A percentile compares a stretch with the other conserved stretches of the same genome.
These are phyloP conservation scores for Hyphopichia wangnamkhiaoensis DNA, from an alignment of 1,139 yeast species.

Conservation along the genomic window DNA sequence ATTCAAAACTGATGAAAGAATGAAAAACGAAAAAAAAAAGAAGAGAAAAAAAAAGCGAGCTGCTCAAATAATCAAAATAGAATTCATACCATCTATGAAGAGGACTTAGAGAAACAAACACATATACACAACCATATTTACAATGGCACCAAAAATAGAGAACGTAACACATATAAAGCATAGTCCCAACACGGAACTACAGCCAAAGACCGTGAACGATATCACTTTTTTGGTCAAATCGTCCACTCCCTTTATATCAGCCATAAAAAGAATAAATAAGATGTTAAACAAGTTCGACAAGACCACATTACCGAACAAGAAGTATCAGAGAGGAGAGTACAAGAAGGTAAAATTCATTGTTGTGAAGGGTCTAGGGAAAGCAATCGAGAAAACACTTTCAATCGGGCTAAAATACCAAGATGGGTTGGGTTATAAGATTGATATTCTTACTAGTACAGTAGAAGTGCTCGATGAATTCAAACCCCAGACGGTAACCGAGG, in stretches of 20 bases:
- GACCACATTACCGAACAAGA: conserved; percentile 25
- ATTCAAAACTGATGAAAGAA: too few species aligned
- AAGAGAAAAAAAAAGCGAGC: too few species aligned
- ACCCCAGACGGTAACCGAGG: conserved; percentile 17
- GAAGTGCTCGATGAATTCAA: conserved; percentile 65
- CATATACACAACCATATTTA: conserved; percentile 3
- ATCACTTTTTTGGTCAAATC: conserved; percentile 57
- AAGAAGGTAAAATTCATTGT: conserved; percentile 45
- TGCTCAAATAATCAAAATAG: too few species aligned
- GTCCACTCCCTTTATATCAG: conserved; percentile 62
- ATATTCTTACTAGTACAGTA: conserved; percentile 56
- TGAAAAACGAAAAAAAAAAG: too few species aligned
- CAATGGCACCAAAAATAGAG: neutral
- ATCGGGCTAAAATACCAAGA: conserved; percentile 54
- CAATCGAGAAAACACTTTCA: conserved; percentile 55
- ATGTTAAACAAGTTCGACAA: conserved; percentile 41
- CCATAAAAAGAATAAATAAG: conserved; percentile 56
- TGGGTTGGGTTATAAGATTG: conserved; percentile 47
- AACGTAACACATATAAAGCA: conserved; percentile 46
- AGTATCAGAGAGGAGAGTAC: conserved; percentile 40
- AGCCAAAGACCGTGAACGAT: conserved; percentile 37
- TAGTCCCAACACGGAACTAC: conserved; percentile 36
- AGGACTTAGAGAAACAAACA: conserved; percentile 3
- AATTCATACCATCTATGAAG: too few species aligned
- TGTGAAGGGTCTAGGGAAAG: conserved; percentile 69